These are phyloP conservation scores for Starmera stellimalicola DNA, from an alignment of 1,139 yeast species.

Conservation along the genomic window DNA sequence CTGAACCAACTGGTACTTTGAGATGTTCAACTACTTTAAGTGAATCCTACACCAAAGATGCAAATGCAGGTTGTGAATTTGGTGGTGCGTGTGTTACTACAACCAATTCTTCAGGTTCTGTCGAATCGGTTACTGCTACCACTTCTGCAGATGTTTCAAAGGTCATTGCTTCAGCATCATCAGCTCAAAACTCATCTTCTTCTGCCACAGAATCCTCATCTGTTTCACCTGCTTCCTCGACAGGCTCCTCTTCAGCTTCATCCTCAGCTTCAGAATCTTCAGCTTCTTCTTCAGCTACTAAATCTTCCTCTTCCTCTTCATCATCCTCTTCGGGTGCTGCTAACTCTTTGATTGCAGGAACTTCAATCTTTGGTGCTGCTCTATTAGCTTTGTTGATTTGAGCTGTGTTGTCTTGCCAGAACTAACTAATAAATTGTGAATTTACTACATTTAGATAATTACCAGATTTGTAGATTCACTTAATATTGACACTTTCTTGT, in stretches of 20 bases:
- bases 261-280: constrained; percentile 1
- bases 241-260: constrained; percentile 3
- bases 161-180: constrained; percentile 2
- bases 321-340: constrained; percentile 1
- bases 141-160: constrained; percentile 2
- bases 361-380: background rate
- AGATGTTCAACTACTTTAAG: constrained; percentile 20
- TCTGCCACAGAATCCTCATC: background rate
- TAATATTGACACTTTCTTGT: too few relatives aligned
- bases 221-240: background rate
- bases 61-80: constrained; percentile 18
- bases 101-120: constrained; percentile 12
- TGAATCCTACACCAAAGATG: constrained; percentile 17
- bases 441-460: background rate
- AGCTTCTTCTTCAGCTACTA: constrained; percentile 1
- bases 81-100: constrained; percentile 18
- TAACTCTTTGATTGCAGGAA: background rate
- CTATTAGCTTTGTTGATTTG: background rate
- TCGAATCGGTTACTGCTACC: constrained; percentile 2
- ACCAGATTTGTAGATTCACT: background rate
- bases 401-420: background rate
- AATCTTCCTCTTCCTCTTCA: constrained; percentile 1
- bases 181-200: constrained; percentile 1
- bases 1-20: constrained; percentile 22
- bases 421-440: too few relatives aligned